Percentiles rank a stretch among this genome's conserved stretches.
Conservation (phyloP, 2,329 filamentous ascomycete species). For the Nannizziopsis barbatae region DNA sequence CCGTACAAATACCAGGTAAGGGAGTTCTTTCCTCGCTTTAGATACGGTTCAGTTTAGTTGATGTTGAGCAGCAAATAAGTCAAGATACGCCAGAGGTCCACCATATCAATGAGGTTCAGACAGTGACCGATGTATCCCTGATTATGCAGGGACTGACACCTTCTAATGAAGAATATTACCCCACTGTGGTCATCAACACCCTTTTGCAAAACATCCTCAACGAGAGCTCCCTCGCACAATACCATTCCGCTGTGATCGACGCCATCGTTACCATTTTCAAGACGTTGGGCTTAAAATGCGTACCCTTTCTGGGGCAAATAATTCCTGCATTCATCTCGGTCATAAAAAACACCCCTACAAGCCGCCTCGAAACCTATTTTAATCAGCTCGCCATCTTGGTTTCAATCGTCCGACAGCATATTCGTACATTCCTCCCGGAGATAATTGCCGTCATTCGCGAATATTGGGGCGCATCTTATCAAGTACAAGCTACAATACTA, state of each 20-base stretch:
- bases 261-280: constrained; percentile 99
- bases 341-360: constrained; percentile 67
- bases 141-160: constrained; percentile 97
- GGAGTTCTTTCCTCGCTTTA: constrained; percentile 11
- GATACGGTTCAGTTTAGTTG: constrained; percentile 2
- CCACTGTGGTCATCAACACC: constrained; percentile 93
- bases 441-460: constrained; percentile 80
- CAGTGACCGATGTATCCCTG: constrained; percentile 81
- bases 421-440: constrained; percentile 75
- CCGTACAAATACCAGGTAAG: constrained; percentile 79
- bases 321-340: constrained; percentile 88
- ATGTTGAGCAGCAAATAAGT: constrained; percentile 56
- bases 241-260: constrained; percentile 89
- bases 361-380: constrained; percentile 86
- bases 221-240: constrained; percentile 76
- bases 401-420: constrained; percentile 91
- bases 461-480: constrained; percentile 73
- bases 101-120: constrained; percentile 53
- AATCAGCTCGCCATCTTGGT: constrained; percentile 90
- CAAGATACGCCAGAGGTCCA: constrained; percentile 78
- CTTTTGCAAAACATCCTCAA: constrained; percentile 76
- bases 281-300: constrained; percentile 88
- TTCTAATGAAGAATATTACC: constrained; percentile 96
- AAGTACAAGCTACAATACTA: constrained; percentile 81
- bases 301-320: constrained; percentile 86